Evolutionary conservation across 2,329 filamentous ascomycete species (phyloP).

Genomic region (Aspergillus fumigatus): DNA sequence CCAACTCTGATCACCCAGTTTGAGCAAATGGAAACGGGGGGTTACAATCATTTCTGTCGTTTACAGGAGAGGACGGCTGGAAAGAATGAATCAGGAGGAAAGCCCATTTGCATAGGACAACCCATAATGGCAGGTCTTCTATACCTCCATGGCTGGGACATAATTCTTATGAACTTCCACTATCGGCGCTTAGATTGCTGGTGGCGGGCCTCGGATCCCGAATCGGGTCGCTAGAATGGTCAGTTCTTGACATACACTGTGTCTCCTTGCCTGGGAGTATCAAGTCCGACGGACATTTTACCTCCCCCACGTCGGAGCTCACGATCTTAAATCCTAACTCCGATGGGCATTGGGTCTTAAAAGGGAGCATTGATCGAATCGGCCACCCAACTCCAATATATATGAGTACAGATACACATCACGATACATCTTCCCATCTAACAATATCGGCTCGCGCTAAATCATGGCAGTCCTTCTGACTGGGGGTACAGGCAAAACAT

Average conservation of each 20-base stretch:
- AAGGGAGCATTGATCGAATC: too few species aligned
- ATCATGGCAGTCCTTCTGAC: constrained; percentile 37
- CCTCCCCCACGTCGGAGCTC: background rate
- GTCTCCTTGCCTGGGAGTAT: background rate
- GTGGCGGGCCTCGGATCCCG: background rate
- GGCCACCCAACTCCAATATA: too few species aligned
- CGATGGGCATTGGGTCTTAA: background rate
- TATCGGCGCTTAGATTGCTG: too few species aligned
- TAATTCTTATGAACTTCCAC: too few species aligned
- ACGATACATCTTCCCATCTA: background rate
- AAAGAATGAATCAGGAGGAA: too few species aligned
- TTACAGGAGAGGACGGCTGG: too few species aligned
- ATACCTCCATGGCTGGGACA: too few species aligned
- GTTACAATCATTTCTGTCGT: too few species aligned
- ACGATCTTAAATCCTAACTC: background rate
- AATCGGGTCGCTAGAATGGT: background rate
- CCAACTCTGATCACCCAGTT: too few species aligned
- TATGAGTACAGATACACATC: background rate
- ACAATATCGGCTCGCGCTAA: background rate
- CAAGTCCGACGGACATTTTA: background rate
- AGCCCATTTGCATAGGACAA: too few species aligned
- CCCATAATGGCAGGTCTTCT: too few species aligned
- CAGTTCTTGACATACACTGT: background rate
- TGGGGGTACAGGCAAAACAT: constrained; percentile 46
- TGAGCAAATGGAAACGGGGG: too few species aligned